Conservation (phyloP, 2,329 filamentous ascomycete genomes). For the Phyllosticta paracitricarpa region DNA sequence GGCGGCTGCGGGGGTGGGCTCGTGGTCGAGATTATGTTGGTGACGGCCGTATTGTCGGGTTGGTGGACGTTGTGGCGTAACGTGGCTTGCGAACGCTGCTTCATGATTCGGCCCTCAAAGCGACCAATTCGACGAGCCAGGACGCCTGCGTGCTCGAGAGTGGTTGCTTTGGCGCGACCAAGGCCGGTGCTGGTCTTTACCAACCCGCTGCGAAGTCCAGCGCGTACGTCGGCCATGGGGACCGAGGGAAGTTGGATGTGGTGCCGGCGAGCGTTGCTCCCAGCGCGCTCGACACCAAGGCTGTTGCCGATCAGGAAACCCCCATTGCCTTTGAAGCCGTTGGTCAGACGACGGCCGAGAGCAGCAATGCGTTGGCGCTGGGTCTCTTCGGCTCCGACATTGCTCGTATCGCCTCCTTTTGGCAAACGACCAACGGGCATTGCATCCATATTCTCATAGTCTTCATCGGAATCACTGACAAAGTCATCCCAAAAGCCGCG, state of each 20-base stretch:
- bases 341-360: constrained; percentile 22
- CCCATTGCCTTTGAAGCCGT: constrained; percentile 30
- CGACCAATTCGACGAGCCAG: background rate
- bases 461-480: constrained; percentile 27
- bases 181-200: background rate
- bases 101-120: background rate
- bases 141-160: constrained; percentile 21
- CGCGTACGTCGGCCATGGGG: constrained; percentile 14
- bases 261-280: constrained; percentile 33
- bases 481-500: constrained; percentile 54
- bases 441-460: constrained; percentile 18
- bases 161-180: constrained; percentile 22
- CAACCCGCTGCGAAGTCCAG: background rate
- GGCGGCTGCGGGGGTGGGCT: background rate
- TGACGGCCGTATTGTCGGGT: background rate
- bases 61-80: background rate
- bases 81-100: background rate
- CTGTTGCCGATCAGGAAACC: constrained; percentile 46
- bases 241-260: constrained; percentile 19
- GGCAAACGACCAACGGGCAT: constrained; percentile 22
- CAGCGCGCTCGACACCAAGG: constrained; percentile 43
- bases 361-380: constrained; percentile 11
- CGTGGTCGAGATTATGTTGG: background rate
- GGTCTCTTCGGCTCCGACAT: constrained; percentile 20
- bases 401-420: constrained; percentile 36